Evolutionary conservation across 1,284 basidiomycete genomes (phyloP), one percentile per base, ranked within the genome.

Genomic region (Sporisorium exsertum): DNA sequence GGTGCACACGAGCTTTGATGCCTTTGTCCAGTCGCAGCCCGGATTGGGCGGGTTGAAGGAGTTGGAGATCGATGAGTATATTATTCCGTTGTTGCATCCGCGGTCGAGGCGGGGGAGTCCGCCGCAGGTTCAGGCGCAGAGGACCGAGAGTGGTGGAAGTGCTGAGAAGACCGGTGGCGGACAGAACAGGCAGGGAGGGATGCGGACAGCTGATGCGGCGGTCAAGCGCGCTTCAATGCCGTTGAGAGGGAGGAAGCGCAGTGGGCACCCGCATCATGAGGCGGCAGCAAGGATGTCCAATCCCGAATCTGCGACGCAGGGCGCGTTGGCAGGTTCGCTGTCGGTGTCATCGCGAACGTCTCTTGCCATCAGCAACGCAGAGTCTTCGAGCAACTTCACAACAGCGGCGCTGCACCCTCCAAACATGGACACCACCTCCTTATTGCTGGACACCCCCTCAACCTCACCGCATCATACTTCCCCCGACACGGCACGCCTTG

Each of bases 61-160:
- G 8, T 42, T 77, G 16, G 33, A 52, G 40, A 49, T 69, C 22
- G 74, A 77, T 32, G 45, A 70, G n/a, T 43, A 46, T 43, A 55
- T 77, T 5, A 53, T 72, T 16, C 37, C 69, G 1, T 42, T 77
- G n/a, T 55, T 77, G 27, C 71, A 77, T 59, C 74, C 74, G 22
- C 35, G 74, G 20, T 65, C 70, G 9, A 37, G 58, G 1, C 43
- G 59, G 32, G 60, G 51, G 56, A 64, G 70, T 26, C 49, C 69
- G 9, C 27, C 58, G n/a, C 46, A 61, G 27, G 22, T 46, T 26
- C 27, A 22, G 15, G 18, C 37, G 52, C 13, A 22, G 18, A 33
- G 49, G 20, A 50, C 59, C 27, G 40, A 53, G 1, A 51, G 32
- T 24, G 57, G 56, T 13, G 51, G 37, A 3, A 54, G 59, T 24